A percentile compares a stretch with the other conserved stretches of the same genome.
Conservation (phyloP, 2,329 filamentous ascomycete genomes). For the Talaromyces pinophilus region DNA sequence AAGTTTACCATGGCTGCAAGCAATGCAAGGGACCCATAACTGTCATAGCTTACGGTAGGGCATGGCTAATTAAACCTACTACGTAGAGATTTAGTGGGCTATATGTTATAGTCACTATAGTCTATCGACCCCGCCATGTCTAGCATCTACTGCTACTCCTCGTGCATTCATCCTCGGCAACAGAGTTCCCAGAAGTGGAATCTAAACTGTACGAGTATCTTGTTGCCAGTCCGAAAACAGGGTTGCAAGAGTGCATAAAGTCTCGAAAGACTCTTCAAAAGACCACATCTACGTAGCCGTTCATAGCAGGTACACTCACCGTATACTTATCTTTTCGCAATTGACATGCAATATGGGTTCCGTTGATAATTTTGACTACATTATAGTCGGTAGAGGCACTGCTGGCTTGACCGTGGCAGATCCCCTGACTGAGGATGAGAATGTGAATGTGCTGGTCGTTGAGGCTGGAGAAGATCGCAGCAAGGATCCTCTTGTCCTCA, state of each 20-base stretch:
- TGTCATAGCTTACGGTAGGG: background rate
- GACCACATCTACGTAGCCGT: background rate
- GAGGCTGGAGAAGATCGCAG: constrained; percentile 21
- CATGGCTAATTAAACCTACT: background rate
- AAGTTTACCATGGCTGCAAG: background rate
- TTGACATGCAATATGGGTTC: constrained; percentile 5
- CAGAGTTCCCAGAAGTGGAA: background rate
- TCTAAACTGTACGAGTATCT: background rate
- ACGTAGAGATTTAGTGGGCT: background rate
- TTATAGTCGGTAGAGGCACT: constrained; percentile 56
- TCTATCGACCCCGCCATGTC: background rate
- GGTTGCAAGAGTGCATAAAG: background rate
- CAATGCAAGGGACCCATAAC: background rate
- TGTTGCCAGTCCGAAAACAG: background rate
- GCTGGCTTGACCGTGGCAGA: constrained; percentile 50
- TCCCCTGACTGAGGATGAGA: constrained; percentile 45
- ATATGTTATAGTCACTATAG: background rate
- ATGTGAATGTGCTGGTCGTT: constrained; percentile 27
- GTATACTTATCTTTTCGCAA: background rate
- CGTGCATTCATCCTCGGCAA: background rate
- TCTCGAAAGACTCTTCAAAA: background rate
- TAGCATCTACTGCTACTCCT: background rate
- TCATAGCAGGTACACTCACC: background rate
- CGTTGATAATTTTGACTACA: constrained; percentile 28
- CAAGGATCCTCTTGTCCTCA: constrained; percentile 25